Conservation (phyloP, 352 stramenopile genomes). For the Globisporangium solare region DNA sequence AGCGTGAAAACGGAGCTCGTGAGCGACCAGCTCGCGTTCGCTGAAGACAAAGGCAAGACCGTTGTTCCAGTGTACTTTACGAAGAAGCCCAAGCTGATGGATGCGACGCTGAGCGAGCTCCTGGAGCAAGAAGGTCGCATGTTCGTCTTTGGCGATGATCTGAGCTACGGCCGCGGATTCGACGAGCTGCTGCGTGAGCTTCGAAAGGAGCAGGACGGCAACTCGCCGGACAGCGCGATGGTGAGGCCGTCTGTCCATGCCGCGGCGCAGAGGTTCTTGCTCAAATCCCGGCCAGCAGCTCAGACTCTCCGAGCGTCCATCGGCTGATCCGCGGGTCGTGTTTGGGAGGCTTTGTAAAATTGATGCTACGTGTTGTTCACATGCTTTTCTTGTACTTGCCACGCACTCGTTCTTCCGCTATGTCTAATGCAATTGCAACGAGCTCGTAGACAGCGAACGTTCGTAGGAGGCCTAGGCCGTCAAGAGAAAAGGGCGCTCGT, state of each 20-base stretch:
- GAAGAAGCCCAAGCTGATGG: constrained; percentile 37
- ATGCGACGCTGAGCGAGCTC: constrained; percentile 28
- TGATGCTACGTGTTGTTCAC: no score
- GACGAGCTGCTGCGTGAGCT: constrained; percentile 48
- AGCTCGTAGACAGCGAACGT: no score
- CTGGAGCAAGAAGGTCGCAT: constrained; percentile 31
- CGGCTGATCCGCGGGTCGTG: constrained; percentile 1
- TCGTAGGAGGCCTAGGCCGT: no score
- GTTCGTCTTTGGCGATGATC: constrained; percentile 55
- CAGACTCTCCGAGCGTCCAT: constrained; percentile 8
- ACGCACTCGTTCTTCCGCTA: no score
- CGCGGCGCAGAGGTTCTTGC: constrained; percentile 32
- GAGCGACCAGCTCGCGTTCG: constrained; percentile 79
- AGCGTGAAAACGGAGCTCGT: constrained; percentile 78
- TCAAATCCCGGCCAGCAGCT: constrained; percentile 6
- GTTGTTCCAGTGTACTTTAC: constrained; percentile 75
- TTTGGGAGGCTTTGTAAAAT: not conserved
- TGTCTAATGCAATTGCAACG: no score
- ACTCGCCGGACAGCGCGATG: constrained; percentile 18
- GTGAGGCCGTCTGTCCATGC: constrained; percentile 31
- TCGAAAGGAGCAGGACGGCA: constrained; percentile 16
- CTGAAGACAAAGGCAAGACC: constrained; percentile 74
- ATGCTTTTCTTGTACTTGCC: no score
- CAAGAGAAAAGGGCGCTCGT: no score
- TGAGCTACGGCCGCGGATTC: constrained; percentile 65